phyloP scores from a whole-genome alignment of 495 filamentous ascomycete genomes.

The Talaromyces proteolyticus region DNA sequence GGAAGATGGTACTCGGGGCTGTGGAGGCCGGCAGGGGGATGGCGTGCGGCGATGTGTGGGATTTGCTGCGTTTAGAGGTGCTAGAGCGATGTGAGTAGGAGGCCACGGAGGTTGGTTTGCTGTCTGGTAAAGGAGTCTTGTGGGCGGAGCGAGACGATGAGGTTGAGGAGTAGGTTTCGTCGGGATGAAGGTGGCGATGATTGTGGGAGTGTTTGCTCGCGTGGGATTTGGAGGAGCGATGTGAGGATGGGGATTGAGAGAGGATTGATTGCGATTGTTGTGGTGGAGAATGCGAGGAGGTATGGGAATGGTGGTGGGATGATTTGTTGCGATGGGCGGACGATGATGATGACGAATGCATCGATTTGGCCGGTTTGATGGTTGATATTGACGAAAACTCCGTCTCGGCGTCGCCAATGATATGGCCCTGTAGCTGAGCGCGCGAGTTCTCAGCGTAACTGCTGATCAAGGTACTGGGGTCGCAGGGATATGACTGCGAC shows the following conservation, averaged over 20 bases:
- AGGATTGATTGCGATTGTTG: no score
- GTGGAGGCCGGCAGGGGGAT: constrained; percentile 46
- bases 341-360: constrained; percentile 13
- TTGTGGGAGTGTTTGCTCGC: not conserved
- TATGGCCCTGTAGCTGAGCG: constrained; percentile 13
- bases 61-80: not conserved
- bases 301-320: constrained; percentile 9
- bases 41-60: constrained; percentile 16
- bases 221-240: not conserved
- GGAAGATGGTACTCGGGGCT: constrained; percentile 13
- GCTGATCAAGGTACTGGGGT: constrained; percentile 34
- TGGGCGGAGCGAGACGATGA: constrained; percentile 25
- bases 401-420: constrained; percentile 22
- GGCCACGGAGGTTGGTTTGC: constrained; percentile 22
- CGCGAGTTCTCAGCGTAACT: constrained; percentile 32
- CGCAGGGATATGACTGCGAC: constrained; percentile 21
- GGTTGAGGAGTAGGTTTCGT: not conserved
- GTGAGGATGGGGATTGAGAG: no score
- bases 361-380: constrained; percentile 34
- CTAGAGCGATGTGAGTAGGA: constrained; percentile 1
- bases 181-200: not conserved
- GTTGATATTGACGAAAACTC: constrained; percentile 31
- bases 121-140: constrained; percentile 16
- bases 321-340: constrained; percentile 15
- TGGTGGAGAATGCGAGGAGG: constrained; percentile 1